Evolutionary conservation across 1,284 basidiomycete genomes (phyloP).

Genomic region (Ceratobasidium sp.): DNA sequence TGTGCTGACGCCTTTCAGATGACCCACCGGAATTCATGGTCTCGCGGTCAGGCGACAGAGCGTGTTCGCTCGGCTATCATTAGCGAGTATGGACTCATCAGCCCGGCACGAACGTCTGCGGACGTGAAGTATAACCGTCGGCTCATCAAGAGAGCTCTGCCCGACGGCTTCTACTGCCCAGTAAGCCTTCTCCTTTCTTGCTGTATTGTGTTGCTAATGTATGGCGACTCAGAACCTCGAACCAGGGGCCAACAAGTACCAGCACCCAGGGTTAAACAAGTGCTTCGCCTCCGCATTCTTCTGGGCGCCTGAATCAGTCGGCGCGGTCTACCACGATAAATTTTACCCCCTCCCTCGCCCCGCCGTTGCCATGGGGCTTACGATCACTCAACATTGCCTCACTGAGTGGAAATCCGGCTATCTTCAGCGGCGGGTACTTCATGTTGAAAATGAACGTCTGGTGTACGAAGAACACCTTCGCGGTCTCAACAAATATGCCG

Average conservation of each 20-base stretch:
- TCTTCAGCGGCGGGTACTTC: too few relatives aligned
- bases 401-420: slow-evolving; percentile 12
- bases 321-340: slow-evolving; percentile 11
- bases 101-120: not conserved
- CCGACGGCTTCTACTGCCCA: too few relatives aligned
- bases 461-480: too few relatives aligned
- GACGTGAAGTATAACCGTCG: not conserved
- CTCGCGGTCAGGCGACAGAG: not conserved
- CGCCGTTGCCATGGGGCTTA: slow-evolving; percentile 21
- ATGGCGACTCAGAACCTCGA: not conserved
- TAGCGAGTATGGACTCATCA: not conserved
- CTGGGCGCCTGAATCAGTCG: slow-evolving; percentile 10
- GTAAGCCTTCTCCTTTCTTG: too few relatives aligned
- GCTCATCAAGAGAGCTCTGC: too few relatives aligned
- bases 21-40: slow-evolving; percentile 7
- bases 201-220: too few relatives aligned
- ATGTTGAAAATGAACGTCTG: too few relatives aligned
- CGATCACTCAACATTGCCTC: slow-evolving; percentile 27
- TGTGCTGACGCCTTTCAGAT: slow-evolving; percentile 9
- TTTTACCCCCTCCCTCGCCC: slow-evolving; percentile 22
- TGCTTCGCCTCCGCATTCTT: too few relatives aligned
- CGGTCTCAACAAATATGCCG: too few relatives aligned
- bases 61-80: not conserved
- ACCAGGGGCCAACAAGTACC: not conserved
- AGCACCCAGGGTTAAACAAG: not conserved